Conservation (phyloP, 148 eudicot genomes). For the Oxyria digyna region DNA sequence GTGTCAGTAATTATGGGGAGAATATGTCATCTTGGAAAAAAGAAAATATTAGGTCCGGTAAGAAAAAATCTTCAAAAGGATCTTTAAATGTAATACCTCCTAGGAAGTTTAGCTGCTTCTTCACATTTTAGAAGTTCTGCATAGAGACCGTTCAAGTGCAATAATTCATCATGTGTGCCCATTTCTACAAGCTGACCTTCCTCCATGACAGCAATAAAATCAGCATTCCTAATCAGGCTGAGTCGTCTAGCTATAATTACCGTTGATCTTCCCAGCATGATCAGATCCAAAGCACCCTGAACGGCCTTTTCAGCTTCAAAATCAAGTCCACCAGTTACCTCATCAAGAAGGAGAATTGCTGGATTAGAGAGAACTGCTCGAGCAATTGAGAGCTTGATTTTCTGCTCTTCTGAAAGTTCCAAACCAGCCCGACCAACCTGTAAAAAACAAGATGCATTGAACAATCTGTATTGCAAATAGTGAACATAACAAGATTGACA, state of each 20-base stretch:
- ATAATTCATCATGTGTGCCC: constrained; percentile 92
- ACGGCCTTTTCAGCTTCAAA: constrained; percentile 98
- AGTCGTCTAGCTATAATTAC: constrained; percentile 92
- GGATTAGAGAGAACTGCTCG: constrained; percentile 93
- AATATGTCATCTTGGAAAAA: background rate
- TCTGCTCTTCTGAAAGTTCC: constrained; percentile 85
- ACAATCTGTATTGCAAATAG: background rate
- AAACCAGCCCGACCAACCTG: constrained; percentile 93
- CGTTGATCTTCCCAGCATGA: constrained; percentile 92
- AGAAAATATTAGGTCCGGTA: too few relatives aligned
- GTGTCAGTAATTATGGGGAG: background rate
- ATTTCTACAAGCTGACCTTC: constrained; percentile 99
- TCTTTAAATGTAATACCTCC: constrained; percentile 36
- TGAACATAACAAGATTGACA: background rate
- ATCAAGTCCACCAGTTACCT: constrained; percentile 99
- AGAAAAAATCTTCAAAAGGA: too few relatives aligned
- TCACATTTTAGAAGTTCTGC: constrained; percentile 95
- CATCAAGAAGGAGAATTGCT: constrained; percentile 88
- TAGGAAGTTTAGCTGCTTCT: constrained; percentile 96
- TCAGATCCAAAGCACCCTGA: constrained; percentile 84
- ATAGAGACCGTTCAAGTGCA: constrained; percentile 80
- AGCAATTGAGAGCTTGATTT: constrained; percentile 91
- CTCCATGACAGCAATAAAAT: constrained; percentile 97
- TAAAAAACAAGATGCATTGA: constrained; percentile 9
- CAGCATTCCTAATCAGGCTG: constrained; percentile 86